Percentiles rank a stretch among this genome's conserved stretches.
phyloP scores from a whole-genome alignment of 73 alveolate genomes.

The Paramecium bursaria region DNA sequence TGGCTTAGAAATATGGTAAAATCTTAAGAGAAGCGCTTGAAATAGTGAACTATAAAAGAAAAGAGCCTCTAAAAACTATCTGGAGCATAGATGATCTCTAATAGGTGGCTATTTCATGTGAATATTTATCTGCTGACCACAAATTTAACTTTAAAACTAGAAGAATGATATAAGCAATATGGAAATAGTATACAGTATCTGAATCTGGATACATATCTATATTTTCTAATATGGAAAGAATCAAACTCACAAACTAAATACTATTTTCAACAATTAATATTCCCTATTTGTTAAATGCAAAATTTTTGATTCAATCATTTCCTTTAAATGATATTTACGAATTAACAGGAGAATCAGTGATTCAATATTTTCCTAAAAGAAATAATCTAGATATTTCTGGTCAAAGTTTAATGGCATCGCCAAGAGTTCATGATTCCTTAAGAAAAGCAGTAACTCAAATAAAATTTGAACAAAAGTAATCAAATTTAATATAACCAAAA shows the following conservation, averaged over 20 bases:
- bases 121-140: background rate
- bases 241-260: slow-evolving; percentile 43
- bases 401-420: no score
- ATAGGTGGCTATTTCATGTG: slow-evolving; percentile 32
- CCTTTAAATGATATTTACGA: slow-evolving; percentile 62
- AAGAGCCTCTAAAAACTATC: background rate
- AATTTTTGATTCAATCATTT: slow-evolving; percentile 27
- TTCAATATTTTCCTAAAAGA: background rate
- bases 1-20: slow-evolving; percentile 32
- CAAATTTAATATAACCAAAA: slow-evolving; percentile 49
- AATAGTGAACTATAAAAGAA: background rate
- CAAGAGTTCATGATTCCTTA: no score
- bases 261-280: slow-evolving; percentile 47
- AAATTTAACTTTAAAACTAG: slow-evolving; percentile 8
- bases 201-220: slow-evolving; percentile 53
- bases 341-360: slow-evolving; percentile 41
- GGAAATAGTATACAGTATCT: slow-evolving; percentile 41
- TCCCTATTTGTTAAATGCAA: slow-evolving; percentile 21
- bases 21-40: slow-evolving; percentile 36
- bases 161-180: slow-evolving; percentile 24
- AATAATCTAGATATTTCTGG: background rate
- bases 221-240: slow-evolving; percentile 64
- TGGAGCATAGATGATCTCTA: slow-evolving; percentile 37
- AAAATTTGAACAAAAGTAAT: background rate
- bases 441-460: background rate